phyloP scores from a whole-genome alignment of 2,329 filamentous ascomycete genomes.

The Diplodia intermedia region DNA sequence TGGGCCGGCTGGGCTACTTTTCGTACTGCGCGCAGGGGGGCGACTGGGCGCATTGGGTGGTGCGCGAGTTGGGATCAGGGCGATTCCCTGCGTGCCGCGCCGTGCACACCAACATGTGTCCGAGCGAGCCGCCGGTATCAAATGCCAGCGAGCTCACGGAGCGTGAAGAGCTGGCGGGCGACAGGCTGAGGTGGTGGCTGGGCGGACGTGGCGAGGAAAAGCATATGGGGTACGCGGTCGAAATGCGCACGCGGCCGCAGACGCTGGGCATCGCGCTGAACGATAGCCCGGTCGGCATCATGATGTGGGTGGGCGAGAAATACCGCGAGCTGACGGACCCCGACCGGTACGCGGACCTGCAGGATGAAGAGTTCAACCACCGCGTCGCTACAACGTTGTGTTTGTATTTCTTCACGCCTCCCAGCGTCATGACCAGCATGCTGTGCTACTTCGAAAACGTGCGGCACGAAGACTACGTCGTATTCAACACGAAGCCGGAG shows the following conservation, averaged over 20 bases:
- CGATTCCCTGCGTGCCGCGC: slow-evolving; percentile 48
- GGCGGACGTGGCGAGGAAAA: slow-evolving; percentile 42
- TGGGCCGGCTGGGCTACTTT: slow-evolving; percentile 51
- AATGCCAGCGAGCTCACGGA: slow-evolving; percentile 40
- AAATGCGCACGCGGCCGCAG: slow-evolving; percentile 53
- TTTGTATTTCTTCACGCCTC: slow-evolving; percentile 50
- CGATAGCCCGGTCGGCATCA: slow-evolving; percentile 54
- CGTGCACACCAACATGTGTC: slow-evolving; percentile 53
- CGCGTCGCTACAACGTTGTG: slow-evolving; percentile 37
- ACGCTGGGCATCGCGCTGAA: slow-evolving; percentile 53
- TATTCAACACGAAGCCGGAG: slow-evolving; percentile 45
- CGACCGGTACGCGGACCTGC: slow-evolving; percentile 37
- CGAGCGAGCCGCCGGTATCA: slow-evolving; percentile 45
- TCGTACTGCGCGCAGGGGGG: slow-evolving; percentile 50
- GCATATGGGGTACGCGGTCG: slow-evolving; percentile 53
- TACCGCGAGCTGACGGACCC: slow-evolving; percentile 50
- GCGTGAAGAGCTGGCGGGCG: slow-evolving; percentile 45
- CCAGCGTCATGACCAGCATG: slow-evolving; percentile 46
- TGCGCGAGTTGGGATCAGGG: slow-evolving; percentile 48
- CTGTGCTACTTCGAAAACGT: slow-evolving; percentile 51
- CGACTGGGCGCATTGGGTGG: slow-evolving; percentile 53
- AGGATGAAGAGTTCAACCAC: slow-evolving; percentile 43
- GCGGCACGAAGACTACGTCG: slow-evolving; percentile 48
- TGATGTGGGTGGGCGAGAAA: slow-evolving; percentile 56
- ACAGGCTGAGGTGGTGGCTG: slow-evolving; percentile 45